phyloP scores from a whole-genome alignment of 305 asterid genomes.

The Solanum chacoense region DNA sequence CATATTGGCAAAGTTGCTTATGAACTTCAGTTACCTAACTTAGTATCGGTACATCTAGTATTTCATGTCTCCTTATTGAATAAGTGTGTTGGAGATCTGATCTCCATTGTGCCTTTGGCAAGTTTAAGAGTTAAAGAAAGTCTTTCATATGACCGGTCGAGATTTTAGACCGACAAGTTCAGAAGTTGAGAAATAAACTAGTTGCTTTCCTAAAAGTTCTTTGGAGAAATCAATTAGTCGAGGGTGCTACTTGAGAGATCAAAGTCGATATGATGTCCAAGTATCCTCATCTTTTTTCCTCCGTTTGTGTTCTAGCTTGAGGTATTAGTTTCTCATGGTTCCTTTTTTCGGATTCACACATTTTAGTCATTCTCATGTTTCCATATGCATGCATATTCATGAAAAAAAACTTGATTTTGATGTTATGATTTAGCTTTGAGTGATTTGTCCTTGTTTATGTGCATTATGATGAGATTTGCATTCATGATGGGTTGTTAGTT shows the following conservation, averaged over 20 bases:
- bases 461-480: background rate
- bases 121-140: background rate
- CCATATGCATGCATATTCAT: background rate
- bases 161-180: background rate
- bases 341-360: background rate
- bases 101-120: background rate
- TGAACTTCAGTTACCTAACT: background rate
- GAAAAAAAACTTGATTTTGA: background rate
- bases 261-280: background rate
- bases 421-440: background rate
- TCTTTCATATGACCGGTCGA: background rate
- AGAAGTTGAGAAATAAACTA: background rate
- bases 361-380: background rate
- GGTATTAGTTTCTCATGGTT: background rate
- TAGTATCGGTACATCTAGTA: background rate
- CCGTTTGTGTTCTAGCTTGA: background rate
- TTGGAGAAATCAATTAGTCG: background rate
- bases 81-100: background rate
- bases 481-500: background rate
- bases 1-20: background rate
- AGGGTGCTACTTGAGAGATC: background rate
- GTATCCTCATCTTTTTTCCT: background rate
- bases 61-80: background rate
- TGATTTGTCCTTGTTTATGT: background rate
- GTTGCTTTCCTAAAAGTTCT: background rate